phyloP scores from a whole-genome alignment of 176 grass and related monocot species.

The Oropetium thomaeum region DNA sequence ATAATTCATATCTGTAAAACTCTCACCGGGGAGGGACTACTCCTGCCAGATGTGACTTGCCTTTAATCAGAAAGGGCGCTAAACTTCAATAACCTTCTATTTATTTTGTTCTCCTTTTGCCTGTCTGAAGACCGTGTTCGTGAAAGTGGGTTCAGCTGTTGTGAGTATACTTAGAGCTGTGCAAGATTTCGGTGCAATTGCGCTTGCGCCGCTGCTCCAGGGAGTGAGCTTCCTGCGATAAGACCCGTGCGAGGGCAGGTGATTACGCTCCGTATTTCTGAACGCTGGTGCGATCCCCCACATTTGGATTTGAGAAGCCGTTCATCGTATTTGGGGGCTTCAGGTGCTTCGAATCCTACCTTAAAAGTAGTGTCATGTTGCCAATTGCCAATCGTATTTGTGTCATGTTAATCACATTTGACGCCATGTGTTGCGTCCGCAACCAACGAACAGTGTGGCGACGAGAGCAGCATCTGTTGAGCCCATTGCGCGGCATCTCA shows the following conservation, averaged over 20 bases:
- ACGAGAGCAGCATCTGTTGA: background rate
- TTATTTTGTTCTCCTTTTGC: background rate
- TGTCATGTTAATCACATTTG: too few species aligned
- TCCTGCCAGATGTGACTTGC: background rate
- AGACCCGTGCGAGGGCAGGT: background rate
- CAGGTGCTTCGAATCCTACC: background rate
- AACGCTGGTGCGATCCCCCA: too few species aligned
- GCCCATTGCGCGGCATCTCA: background rate
- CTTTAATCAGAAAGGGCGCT: background rate
- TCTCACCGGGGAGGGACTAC: conserved; percentile 2
- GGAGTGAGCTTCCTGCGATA: background rate
- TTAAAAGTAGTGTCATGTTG: too few species aligned
- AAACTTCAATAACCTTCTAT: background rate
- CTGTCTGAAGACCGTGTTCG: background rate
- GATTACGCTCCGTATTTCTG: background rate
- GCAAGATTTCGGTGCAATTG: background rate
- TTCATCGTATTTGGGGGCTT: background rate
- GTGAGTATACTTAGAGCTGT: too few species aligned
- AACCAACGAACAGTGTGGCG: background rate
- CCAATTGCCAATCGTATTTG: too few species aligned
- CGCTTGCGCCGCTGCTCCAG: background rate
- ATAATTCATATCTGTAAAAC: conserved; percentile 2
- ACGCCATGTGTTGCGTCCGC: too few species aligned
- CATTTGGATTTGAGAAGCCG: too few species aligned
- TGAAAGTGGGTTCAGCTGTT: background rate